Evolutionary conservation across 2,329 filamentous ascomycete species (phyloP).

Genomic region (Xylaria sp.): DNA sequence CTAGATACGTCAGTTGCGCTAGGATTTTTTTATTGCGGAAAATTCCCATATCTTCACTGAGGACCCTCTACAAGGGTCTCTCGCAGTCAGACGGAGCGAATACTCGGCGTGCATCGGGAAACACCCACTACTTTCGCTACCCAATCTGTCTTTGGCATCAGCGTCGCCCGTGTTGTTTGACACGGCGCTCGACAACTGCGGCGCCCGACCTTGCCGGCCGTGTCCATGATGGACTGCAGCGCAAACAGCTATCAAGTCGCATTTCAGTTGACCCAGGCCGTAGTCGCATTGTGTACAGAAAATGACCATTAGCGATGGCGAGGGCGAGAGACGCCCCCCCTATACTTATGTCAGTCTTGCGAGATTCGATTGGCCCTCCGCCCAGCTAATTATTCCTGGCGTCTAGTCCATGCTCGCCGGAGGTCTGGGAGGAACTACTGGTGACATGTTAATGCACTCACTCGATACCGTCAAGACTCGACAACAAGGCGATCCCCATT

Average conservation of each 20-base stretch:
- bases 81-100: slow-evolving; percentile 18
- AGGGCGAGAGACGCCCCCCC: slow-evolving; percentile 64
- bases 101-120: slow-evolving; percentile 13
- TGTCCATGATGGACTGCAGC: slow-evolving; percentile 46
- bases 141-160: neutral
- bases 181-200: slow-evolving; percentile 30
- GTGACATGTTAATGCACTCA: slow-evolving; percentile 98
- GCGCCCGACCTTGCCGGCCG: slow-evolving; percentile 33
- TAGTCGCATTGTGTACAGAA: slow-evolving; percentile 44
- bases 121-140: slow-evolving; percentile 21
- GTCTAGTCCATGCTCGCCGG: slow-evolving; percentile 91
- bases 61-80: slow-evolving; percentile 34
- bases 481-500: slow-evolving; percentile 93
- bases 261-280: slow-evolving; percentile 38
- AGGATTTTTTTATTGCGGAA: slow-evolving; percentile 37
- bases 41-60: slow-evolving; percentile 30
- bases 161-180: slow-evolving; percentile 21
- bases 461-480: slow-evolving; percentile 98
- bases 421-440: slow-evolving; percentile 89
- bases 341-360: slow-evolving; percentile 68
- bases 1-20: slow-evolving; percentile 39
- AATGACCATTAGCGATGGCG: slow-evolving; percentile 56
- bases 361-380: neutral
- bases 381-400: slow-evolving; percentile 31
- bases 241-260: slow-evolving; percentile 38